phyloP scores from a whole-genome alignment of 169 alveolate genomes.

The Plasmodium reichenowi region DNA sequence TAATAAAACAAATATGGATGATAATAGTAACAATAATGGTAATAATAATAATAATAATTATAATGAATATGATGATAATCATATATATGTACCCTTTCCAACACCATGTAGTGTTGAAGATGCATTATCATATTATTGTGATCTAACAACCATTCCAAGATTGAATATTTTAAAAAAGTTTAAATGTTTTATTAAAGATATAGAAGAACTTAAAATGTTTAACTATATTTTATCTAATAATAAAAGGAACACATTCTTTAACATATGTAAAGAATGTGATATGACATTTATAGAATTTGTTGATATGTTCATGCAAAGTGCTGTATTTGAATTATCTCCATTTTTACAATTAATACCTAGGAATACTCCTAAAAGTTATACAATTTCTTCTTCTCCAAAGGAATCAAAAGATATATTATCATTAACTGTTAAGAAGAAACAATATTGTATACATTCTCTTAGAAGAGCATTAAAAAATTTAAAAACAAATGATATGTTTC shows the following conservation, averaged over 20 bases:
- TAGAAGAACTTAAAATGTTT: constrained; percentile 77
- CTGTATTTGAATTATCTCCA: constrained; percentile 83
- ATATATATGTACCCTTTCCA: constrained; percentile 71
- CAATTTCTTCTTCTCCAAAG: constrained; percentile 87
- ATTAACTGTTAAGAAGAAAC: constrained; percentile 65
- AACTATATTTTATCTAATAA: constrained; percentile 69
- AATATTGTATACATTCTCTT: constrained; percentile 72
- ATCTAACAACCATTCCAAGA: constrained; percentile 83
- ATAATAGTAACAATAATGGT: neutral
- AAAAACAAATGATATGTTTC: constrained; percentile 66
- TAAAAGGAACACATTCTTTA: constrained; percentile 52
- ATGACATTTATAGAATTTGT: constrained; percentile 84
- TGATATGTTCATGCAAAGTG: constrained; percentile 81
- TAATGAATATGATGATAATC: neutral
- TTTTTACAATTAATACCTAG: constrained; percentile 87
- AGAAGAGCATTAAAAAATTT: constrained; percentile 56
- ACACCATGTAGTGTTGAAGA: constrained; percentile 83
- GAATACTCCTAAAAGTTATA: constrained; percentile 84
- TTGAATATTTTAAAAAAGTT: constrained; percentile 79
- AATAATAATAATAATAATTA: no score
- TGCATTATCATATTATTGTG: constrained; percentile 84
- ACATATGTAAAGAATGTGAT: constrained; percentile 78
- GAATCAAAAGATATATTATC: constrained; percentile 54
- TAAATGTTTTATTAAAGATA: constrained; percentile 81
- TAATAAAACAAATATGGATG: neutral